Base-by-base conservation (phyloP, 177 flowering plant genomes). In the Tripterygium wilfordii region DNA sequence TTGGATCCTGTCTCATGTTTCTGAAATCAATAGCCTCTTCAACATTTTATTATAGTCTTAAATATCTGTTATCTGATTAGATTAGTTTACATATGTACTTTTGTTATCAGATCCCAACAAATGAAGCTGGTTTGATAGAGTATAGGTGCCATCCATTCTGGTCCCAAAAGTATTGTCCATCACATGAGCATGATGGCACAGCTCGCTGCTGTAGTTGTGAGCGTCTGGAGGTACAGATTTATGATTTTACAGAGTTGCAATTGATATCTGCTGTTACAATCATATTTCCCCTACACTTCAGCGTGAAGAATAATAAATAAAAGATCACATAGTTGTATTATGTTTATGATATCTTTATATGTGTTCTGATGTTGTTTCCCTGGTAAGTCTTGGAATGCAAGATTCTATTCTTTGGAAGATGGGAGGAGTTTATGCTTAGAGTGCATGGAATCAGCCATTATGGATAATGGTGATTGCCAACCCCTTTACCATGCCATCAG, bases 141-240 rank as follows among this genome's bases (percentile, higher is more conserved):
- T 94, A 89, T 48, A 66, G 97, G 50, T 85, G 92, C 61, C 99
- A 94, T 57, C 97, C 96, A 10, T 94, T 79, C 60, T 94, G 99
- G 97, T 63, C 74, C 29, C 99, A 89, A 47, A 94, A 85, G 53
- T 94, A 89, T 47, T 94, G 99, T 54, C 99, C 99, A 49, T 68
- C 88, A 8, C 99, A 94, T 37, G 99, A 94, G 62, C 71, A 76
- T 50, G 99, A 92, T 49, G 65, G 49, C 39, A 89, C 97, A 5
- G 79, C 86, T 48, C 83, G 97, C 23, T 92, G 97, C 62, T 89
- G 96, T 50, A 89, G 99, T 53, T 92, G 99, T 65, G 99, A 92
- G 56, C 90, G 97, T 31, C 48, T 92, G 56, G 97, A 92, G 99
- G 99, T 92, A 74, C 22, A 32, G 54, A 14, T 42, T 17, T 42